These are phyloP conservation scores for Lyophyllum atratum DNA, from an alignment of 768 basidiomycete genomes.

Conservation along the genomic window DNA sequence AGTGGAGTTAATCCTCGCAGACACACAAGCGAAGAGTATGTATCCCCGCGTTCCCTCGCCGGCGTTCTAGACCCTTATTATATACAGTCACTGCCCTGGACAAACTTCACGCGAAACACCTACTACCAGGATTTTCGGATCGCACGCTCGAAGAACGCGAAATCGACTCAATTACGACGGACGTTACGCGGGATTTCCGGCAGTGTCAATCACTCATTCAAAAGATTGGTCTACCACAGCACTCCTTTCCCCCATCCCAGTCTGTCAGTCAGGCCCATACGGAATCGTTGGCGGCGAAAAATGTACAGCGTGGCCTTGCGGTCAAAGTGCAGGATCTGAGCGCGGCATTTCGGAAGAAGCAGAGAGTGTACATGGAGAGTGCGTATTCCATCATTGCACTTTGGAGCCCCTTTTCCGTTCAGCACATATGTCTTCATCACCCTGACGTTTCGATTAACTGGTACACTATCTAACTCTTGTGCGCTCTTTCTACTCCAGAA, in stretches of 20 bases:
- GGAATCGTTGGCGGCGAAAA: constrained; percentile 76
- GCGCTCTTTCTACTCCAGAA: constrained; percentile 36
- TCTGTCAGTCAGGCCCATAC: constrained; percentile 40
- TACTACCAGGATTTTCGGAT: constrained; percentile 95
- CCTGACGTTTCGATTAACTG: constrained; percentile 7
- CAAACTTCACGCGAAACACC: constrained; percentile 95
- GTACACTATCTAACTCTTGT: constrained; percentile 18
- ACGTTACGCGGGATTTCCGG: constrained; percentile 88
- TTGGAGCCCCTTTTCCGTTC: neutral
- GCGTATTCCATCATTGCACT: constrained; percentile 35
- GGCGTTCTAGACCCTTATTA: constrained; percentile 13
- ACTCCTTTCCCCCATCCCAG: constrained; percentile 64
- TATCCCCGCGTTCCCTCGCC: constrained; percentile 16
- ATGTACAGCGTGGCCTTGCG: constrained; percentile 95
- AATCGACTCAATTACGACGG: constrained; percentile 82
- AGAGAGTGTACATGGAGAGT: constrained; percentile 99
- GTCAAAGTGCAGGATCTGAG: constrained; percentile 94
- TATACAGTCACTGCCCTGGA: constrained; percentile 81
- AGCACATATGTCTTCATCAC: neutral
- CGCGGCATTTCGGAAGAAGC: constrained; percentile 93
- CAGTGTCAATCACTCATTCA: constrained; percentile 68
- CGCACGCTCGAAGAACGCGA: constrained; percentile 91
- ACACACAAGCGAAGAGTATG: constrained; percentile 79
- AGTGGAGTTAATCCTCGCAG: constrained; percentile 76
- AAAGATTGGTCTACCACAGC: constrained; percentile 63